Conservation (phyloP, 2,329 filamentous ascomycete genomes). For the Leptographium procerum region DNA sequence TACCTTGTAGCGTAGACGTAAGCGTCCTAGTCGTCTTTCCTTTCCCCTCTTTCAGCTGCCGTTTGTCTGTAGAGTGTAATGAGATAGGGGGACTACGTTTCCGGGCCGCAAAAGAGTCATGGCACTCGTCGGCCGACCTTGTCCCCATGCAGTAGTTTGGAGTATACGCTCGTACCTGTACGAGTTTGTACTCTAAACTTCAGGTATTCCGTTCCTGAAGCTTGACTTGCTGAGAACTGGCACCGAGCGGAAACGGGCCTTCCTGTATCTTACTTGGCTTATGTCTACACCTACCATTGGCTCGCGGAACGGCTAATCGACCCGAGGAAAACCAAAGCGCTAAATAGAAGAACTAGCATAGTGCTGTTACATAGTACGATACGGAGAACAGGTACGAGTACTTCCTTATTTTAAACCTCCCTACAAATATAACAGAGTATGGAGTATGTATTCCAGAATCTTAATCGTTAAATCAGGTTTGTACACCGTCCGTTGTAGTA, state of each 20-base stretch:
- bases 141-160: too few relatives aligned
- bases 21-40: neutral
- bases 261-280: neutral
- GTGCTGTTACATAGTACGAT: conserved; percentile 8
- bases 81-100: neutral
- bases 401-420: neutral
- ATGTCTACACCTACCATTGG: conserved; percentile 23
- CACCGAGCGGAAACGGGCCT: neutral
- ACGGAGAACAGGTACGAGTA: neutral
- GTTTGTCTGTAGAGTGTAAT: neutral
- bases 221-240: conserved; percentile 5
- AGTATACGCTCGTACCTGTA: too few relatives aligned
- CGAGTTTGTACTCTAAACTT: neutral
- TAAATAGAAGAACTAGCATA: conserved; percentile 8
- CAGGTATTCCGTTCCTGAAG: neutral
- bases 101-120: neutral
- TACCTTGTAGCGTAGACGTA: neutral
- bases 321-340: conserved; percentile 12
- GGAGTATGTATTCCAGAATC: neutral
- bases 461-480: neutral
- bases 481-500: too few relatives aligned
- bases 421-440: too few relatives aligned
- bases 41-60: neutral
- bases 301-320: conserved; percentile 21
- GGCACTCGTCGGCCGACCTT: neutral